Base-by-base conservation (phyloP, 2,329 filamentous ascomycete species). In the Colletotrichum chlorophyti region DNA sequence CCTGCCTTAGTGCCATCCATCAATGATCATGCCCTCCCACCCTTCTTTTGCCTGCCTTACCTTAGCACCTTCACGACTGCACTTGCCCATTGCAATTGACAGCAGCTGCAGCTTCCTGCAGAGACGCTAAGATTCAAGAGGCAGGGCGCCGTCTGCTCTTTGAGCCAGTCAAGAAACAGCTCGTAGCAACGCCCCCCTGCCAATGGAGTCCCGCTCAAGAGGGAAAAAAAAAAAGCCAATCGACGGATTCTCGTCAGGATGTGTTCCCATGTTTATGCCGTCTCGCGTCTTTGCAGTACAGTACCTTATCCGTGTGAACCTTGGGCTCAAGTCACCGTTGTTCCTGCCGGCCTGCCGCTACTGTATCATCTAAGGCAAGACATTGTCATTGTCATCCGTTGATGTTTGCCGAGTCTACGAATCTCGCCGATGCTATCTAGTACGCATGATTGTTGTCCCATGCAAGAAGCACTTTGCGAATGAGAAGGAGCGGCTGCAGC, bases 61-160 rank as follows among this genome's bases (percentile, higher is more conserved):
- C 10, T 19, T 9, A 34, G 7, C 35, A 29, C 21, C 17, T 40
- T 24, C 12, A 24, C 11, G n/a, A 23, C 21, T 49, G 46, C 46
- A 34, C 27, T 42, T 35, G 29, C 37, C 27, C 11, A n/a, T 41
- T 14, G 43, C 27, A 24, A 32, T 47, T 11, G 34, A 48, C n/a
- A n/a, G n/a, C n/a, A n/a, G 32, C 32, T 26, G 43, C 55, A 55
- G 43, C 43, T 26, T 49, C 34, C 31, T 46, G 58, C 58, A 60
- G 57, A 34, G n/a, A 52, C 57, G 57, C 57, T 58, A 58, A 34
- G 9, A 24, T 41, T 32, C 53, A 52, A 46, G 17, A 52, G 46
- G 45, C 45, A 60, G 32, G 29, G 58, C 40, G 53, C 34, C 31
- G 31, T 26, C n/a, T 43, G 9, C 14, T 21, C 35, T 6, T 17